These are phyloP conservation scores for Collybia nuda DNA, from an alignment of 768 basidiomycete species.

Conservation along the genomic window DNA sequence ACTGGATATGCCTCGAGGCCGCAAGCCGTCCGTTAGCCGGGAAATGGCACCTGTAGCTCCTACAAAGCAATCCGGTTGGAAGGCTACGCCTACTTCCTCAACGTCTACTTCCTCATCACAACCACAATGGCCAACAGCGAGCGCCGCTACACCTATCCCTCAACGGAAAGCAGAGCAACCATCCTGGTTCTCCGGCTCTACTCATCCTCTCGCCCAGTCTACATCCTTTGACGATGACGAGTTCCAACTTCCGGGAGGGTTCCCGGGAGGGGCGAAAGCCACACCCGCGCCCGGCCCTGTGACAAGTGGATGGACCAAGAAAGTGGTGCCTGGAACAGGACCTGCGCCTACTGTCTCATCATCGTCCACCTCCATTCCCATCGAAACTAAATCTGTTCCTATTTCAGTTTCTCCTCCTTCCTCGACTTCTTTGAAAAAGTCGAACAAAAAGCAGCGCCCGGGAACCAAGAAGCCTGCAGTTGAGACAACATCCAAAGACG, in stretches of 20 bases:
- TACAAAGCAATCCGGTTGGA: conserved; percentile 16
- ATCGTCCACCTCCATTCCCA: not conserved
- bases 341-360: not conserved
- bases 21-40: conserved; percentile 7
- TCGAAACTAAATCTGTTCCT: conserved; percentile 1
- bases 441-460: conserved; percentile 29
- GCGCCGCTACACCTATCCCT: conserved; percentile 2
- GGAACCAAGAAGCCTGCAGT: conserved; percentile 17
- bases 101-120: too few species aligned
- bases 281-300: not conserved
- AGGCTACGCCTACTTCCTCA: conserved; percentile 10
- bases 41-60: conserved; percentile 5
- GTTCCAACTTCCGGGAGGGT: conserved; percentile 3
- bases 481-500: conserved; percentile 11
- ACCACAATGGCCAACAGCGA: conserved; percentile 4
- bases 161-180: not conserved
- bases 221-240: not conserved
- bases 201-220: not conserved
- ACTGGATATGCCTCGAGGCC: conserved; percentile 10
- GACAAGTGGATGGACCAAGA: conserved; percentile 23
- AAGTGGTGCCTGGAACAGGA: not conserved
- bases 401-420: conserved; percentile 5
- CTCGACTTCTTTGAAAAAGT: conserved; percentile 22
- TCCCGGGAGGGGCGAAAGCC: conserved; percentile 1
- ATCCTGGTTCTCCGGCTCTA: conserved; percentile 4